Conservation (phyloP, 2,329 filamentous ascomycete genomes). For the Exophiala lecanii-corni region DNA sequence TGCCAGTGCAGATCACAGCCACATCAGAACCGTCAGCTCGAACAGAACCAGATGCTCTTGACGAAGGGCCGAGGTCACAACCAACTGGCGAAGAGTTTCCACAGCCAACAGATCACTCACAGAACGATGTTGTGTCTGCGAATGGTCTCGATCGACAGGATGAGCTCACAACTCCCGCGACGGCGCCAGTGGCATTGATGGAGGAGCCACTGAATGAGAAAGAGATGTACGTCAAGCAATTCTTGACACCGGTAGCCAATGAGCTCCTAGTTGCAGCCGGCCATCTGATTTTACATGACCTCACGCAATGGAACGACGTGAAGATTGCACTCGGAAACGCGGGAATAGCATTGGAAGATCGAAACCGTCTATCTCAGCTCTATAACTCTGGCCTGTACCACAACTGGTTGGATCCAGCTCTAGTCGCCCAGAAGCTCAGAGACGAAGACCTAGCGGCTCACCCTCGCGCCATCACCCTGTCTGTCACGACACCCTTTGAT, state of each 20-base stretch:
- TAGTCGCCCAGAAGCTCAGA: conserved; percentile 6
- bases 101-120: too few species aligned
- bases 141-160: too few species aligned
- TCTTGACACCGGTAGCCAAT: background rate
- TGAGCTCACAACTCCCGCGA: too few species aligned
- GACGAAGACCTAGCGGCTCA: background rate
- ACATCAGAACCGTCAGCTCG: too few species aligned
- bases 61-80: too few species aligned
- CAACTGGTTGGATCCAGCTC: background rate
- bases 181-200: background rate
- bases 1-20: too few species aligned
- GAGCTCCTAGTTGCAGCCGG: background rate
- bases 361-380: background rate
- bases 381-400: background rate
- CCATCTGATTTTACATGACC: background rate
- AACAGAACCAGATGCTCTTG: too few species aligned
- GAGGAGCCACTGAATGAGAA: background rate
- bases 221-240: background rate
- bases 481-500: conserved; percentile 4
- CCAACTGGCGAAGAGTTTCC: too few species aligned
- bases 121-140: too few species aligned
- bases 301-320: background rate
- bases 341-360: background rate
- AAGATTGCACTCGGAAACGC: background rate
- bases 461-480: conserved; percentile 8